phyloP scores from a whole-genome alignment of 2,329 filamentous ascomycete species.

The Pleomassaria siparia region DNA sequence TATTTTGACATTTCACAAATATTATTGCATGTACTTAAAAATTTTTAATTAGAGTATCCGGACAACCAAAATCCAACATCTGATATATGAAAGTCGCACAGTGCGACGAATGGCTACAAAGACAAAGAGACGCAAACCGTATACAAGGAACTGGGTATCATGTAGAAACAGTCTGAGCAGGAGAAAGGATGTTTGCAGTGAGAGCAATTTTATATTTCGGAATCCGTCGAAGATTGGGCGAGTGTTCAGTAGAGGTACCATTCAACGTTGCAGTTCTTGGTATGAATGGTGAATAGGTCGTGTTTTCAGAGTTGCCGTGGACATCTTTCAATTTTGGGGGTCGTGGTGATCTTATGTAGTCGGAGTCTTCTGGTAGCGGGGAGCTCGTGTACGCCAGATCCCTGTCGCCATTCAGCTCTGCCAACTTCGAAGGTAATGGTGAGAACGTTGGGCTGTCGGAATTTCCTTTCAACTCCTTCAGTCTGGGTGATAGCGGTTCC shows the following conservation, averaged over 20 bases:
- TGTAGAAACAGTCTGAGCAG: background rate
- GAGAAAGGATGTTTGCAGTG: conserved; percentile 26
- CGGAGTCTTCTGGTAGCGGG: too few species aligned
- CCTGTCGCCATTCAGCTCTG: conserved; percentile 9
- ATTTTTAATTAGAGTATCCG: too few species aligned
- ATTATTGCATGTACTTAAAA: too few species aligned
- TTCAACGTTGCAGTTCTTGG: background rate
- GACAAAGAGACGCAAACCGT: too few species aligned
- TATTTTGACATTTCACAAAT: too few species aligned
- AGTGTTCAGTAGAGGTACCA: background rate
- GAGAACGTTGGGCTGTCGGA: background rate
- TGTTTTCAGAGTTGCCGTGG: background rate
- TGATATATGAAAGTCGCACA: background rate
- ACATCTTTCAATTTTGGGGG: background rate
- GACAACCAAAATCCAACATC: background rate
- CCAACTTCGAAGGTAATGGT: conserved; percentile 4
- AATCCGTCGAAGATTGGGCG: conserved; percentile 23
- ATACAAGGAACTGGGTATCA: conserved; percentile 5
- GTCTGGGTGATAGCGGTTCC: background rate
- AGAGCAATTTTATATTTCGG: conserved; percentile 39
- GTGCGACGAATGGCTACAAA: background rate
- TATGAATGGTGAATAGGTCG: too few species aligned
- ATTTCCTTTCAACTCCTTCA: background rate
- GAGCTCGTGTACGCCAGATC: too few species aligned
- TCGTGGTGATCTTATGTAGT: conserved; percentile 5